A percentile compares a stretch with the other conserved stretches of the same genome.
These are phyloP conservation scores for Larix sibirica DNA, from an alignment of 83 land plant species.

Conservation along the genomic window DNA sequence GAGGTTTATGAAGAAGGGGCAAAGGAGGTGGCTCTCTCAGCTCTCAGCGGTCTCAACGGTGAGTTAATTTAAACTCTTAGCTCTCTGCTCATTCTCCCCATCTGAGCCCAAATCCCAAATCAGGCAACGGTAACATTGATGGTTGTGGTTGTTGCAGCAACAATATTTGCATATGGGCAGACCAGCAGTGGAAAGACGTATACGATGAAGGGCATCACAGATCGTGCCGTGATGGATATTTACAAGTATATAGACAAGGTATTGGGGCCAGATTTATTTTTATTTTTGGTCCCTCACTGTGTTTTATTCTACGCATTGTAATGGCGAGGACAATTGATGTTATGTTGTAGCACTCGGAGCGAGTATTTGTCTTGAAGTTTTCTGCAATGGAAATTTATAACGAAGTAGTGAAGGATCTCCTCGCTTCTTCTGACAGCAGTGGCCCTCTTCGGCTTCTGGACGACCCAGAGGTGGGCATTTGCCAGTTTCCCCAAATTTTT, in stretches of 20 bases:
- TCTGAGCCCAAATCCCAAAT: too few relatives aligned
- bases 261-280: conserved; percentile 1
- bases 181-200: conserved; percentile 92
- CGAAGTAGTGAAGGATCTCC: conserved; percentile 85
- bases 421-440: conserved; percentile 42
- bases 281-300: too few relatives aligned
- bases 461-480: conserved; percentile 76
- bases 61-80: conserved; percentile 11
- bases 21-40: conserved; percentile 79
- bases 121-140: not conserved
- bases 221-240: conserved; percentile 74
- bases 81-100: too few relatives aligned
- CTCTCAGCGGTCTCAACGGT: conserved; percentile 78
- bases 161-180: conserved; percentile 92
- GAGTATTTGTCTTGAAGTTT: conserved; percentile 70
- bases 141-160: conserved; percentile 50
- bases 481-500: too few relatives aligned
- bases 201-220: conserved; percentile 87
- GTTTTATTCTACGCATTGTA: too few relatives aligned
- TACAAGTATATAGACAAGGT: conserved; percentile 66
- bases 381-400: conserved; percentile 91
- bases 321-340: not conserved
- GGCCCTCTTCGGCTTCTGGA: conserved; percentile 72
- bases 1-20: conserved; percentile 78
- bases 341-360: conserved; percentile 63